Conservation (phyloP, 129 eudicot species). For the Flaveria brownii region DNA sequence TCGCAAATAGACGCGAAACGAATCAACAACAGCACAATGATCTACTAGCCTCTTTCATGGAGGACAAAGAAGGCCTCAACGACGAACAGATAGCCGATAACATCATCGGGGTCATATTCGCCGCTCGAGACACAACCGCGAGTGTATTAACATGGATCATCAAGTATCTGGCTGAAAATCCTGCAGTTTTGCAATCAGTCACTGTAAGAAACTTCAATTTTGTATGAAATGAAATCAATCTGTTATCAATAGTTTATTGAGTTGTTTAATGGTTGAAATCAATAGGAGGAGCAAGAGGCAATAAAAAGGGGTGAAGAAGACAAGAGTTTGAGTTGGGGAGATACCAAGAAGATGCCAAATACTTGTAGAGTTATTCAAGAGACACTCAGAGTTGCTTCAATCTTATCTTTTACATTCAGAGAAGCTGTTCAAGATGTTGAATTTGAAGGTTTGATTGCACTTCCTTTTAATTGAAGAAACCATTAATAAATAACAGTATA, state of each 20-base stretch:
- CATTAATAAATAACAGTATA: not conserved
- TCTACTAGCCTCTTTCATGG: constrained; percentile 38
- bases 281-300: constrained; percentile 43
- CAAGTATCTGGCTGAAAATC: constrained; percentile 46
- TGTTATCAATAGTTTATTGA: not conserved
- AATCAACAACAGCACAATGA: constrained; percentile 30
- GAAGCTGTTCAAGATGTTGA: constrained; percentile 55
- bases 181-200: constrained; percentile 29
- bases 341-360: constrained; percentile 53
- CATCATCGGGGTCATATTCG: constrained; percentile 56
- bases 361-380: constrained; percentile 53
- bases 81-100: constrained; percentile 53
- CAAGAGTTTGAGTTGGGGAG: constrained; percentile 54
- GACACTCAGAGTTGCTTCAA: constrained; percentile 64
- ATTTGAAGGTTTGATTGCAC: constrained; percentile 39
- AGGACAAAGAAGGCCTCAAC: constrained; percentile 37
- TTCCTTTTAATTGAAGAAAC: not conserved
- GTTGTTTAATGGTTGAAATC: constrained; percentile 1
- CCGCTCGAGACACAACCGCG: constrained; percentile 58
- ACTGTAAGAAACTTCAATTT: constrained; percentile 31
- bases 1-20: constrained; percentile 31
- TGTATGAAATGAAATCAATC: not conserved
- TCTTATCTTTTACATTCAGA: constrained; percentile 56
- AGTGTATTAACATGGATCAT: constrained; percentile 53
- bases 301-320: constrained; percentile 33